Conservation (phyloP, 805 yeast genomes). For the Yarrowia porcina region DNA sequence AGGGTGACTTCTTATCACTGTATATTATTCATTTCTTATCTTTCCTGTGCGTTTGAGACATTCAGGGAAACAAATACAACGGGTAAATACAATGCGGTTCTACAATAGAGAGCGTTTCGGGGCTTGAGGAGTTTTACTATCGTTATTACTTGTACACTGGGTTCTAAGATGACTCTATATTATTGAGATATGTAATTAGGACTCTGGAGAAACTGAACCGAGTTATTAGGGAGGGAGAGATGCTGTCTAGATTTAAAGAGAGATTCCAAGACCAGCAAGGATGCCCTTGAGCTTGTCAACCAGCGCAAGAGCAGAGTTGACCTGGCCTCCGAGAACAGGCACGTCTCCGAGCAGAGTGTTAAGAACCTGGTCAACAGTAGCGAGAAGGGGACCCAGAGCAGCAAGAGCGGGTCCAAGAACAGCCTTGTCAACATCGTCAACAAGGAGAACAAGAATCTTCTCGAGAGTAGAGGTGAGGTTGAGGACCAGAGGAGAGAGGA, state of each 20-base stretch:
- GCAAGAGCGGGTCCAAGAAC: not conserved
- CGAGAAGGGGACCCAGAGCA: not conserved
- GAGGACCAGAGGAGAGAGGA: not conserved
- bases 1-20: not conserved
- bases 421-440: conserved; percentile 20
- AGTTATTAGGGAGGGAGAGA: too few relatives aligned
- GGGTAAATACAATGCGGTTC: too few relatives aligned
- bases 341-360: not conserved
- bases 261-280: not conserved
- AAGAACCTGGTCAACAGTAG: not conserved
- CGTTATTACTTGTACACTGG: too few relatives aligned
- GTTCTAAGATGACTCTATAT: too few relatives aligned
- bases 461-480: not conserved
- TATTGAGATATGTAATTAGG: too few relatives aligned
- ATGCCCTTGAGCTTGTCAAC: not conserved
- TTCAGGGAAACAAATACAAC: too few relatives aligned
- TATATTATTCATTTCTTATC: not conserved
- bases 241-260: not conserved
- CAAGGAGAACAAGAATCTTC: not conserved
- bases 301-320: not conserved
- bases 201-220: not conserved
- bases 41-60: too few relatives aligned
- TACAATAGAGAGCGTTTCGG: too few relatives aligned
- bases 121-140: too few relatives aligned
- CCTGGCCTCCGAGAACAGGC: not conserved